A percentile compares a stretch with the other conserved stretches of the same genome.
phyloP scores from a whole-genome alignment of 495 filamentous ascomycete species.

The Massariosphaeria phaeospora region DNA sequence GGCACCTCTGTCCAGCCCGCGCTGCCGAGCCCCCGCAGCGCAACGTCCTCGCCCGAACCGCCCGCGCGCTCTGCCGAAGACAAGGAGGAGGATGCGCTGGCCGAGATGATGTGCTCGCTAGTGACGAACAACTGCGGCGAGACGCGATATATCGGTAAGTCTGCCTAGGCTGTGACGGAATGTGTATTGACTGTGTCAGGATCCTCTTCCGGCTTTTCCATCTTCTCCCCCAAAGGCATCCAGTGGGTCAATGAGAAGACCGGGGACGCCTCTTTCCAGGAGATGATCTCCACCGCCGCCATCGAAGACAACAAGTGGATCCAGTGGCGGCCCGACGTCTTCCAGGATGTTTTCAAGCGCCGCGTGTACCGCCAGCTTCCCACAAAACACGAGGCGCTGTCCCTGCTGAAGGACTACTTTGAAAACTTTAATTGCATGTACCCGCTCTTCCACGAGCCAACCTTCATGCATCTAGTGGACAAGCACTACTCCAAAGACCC shows the following conservation, averaged over 20 bases:
- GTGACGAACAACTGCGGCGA: slow-evolving; percentile 98
- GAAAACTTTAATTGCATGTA: slow-evolving; percentile 99
- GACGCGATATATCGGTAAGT: slow-evolving; percentile 87
- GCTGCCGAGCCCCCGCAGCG: slow-evolving; percentile 31
- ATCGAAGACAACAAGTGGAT: slow-evolving; percentile 90
- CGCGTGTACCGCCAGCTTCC: slow-evolving; percentile 80
- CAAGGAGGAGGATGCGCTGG: slow-evolving; percentile 78
- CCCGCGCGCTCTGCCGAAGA: slow-evolving; percentile 40
- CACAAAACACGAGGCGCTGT: slow-evolving; percentile 71
- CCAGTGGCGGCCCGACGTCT: slow-evolving; percentile 94
- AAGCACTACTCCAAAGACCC: slow-evolving; percentile 86
- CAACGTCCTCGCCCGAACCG: slow-evolving; percentile 56
- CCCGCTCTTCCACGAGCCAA: slow-evolving; percentile 93
- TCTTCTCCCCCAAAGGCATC: slow-evolving; percentile 95
- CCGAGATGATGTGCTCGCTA: slow-evolving; percentile 98
- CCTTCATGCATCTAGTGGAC: slow-evolving; percentile 94
- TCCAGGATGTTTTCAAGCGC: slow-evolving; percentile 83
- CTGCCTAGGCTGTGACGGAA: not conserved
- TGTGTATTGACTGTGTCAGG: slow-evolving; percentile 47
- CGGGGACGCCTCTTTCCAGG: slow-evolving; percentile 87
- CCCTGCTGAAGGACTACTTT: slow-evolving; percentile 87
- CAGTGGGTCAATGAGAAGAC: slow-evolving; percentile 99
- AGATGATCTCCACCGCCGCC: slow-evolving; percentile 80
- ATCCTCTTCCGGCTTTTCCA: slow-evolving; percentile 96
- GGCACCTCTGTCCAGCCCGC: slow-evolving; percentile 21